Evolutionary conservation across 2,329 filamentous ascomycete species (phyloP).

Genomic region (Claviceps fusiformis): DNA sequence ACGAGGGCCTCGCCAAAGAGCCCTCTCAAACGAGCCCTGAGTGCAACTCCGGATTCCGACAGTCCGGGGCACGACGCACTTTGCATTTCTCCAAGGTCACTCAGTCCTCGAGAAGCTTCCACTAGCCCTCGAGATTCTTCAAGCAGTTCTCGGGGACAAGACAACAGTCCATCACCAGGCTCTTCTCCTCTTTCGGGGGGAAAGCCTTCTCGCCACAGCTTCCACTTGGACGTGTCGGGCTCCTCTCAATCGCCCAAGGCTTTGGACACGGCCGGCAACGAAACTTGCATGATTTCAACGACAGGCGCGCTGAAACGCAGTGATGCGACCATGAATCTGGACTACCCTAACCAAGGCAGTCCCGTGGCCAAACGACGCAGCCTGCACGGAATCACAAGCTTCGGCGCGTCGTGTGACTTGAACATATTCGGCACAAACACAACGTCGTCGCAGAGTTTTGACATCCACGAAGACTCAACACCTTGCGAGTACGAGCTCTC

Average conservation of each 20-base stretch:
- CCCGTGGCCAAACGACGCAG: constrained; percentile 87
- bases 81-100: constrained; percentile 23
- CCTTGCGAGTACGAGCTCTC: constrained; percentile 41
- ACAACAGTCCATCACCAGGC: constrained; percentile 27
- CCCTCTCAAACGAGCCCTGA: constrained; percentile 66
- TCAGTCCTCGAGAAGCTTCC: constrained; percentile 11
- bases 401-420: constrained; percentile 43
- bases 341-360: constrained; percentile 64
- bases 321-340: constrained; percentile 79
- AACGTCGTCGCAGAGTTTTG: constrained; percentile 31
- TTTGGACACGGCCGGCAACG: constrained; percentile 27
- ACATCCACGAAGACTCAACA: constrained; percentile 34
- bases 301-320: constrained; percentile 84
- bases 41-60: constrained; percentile 53
- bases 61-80: constrained; percentile 44
- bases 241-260: constrained; percentile 39
- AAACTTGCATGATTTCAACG: constrained; percentile 18
- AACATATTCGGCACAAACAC: constrained; percentile 59
- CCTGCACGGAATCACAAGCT: constrained; percentile 58
- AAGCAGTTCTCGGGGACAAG: constrained; percentile 23
- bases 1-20: constrained; percentile 63
- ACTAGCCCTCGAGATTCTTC: constrained; percentile 15
- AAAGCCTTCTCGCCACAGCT: constrained; percentile 37
- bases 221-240: constrained; percentile 43
- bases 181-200: constrained; percentile 23